Base-by-base conservation (phyloP, 2,329 filamentous ascomycete species). In the Penicillium sp. region DNA sequence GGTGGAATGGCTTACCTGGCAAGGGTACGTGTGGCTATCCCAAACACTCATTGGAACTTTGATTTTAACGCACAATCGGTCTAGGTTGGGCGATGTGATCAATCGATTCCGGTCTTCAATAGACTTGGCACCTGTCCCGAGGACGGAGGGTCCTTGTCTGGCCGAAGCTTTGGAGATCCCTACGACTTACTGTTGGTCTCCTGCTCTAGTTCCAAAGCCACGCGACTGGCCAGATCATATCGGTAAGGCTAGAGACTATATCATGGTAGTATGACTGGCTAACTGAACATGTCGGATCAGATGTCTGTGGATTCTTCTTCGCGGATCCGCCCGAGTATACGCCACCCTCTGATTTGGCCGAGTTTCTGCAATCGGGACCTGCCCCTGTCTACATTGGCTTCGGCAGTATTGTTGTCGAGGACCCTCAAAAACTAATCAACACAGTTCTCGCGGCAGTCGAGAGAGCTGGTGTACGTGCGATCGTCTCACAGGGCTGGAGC, bases 341-440 rank as follows among this genome's bases (percentile, higher is more conserved):
- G 0, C 80, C 82, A 1, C 71, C 78, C 0, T 57, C 70, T 0
- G 79, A 80, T 7, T 63, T 84, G 2, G 69, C 66, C 2, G 61
- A 65, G 0, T 86, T 85, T 52, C 75, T 86, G 1, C 67, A 65
- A 11, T 69, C 72, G 0, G 84, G 84, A 0, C 76, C 81, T 2
- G 75, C 80, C 6, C 84, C 84, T 0, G 69, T 86, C 0, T 86
- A 86, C 55, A 82, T 86, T 38, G 84, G 84, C 0, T 86, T 86
- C 64, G 84, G 84, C 4, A 83, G 80, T 37, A 85, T 86, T 49
- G 83, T 86, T 0, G 76, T 85, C 2, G 82, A 84, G 22, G 75
- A 85, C 33, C 80, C 83, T 0, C 67, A 78, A 13, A 69, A 61
- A 8, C 66, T 85, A 4, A 83, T 80, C 0, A 67, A 75, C 2